Base-by-base conservation (phyloP, 805 yeast species). In the Cyberlindnera maritima region DNA sequence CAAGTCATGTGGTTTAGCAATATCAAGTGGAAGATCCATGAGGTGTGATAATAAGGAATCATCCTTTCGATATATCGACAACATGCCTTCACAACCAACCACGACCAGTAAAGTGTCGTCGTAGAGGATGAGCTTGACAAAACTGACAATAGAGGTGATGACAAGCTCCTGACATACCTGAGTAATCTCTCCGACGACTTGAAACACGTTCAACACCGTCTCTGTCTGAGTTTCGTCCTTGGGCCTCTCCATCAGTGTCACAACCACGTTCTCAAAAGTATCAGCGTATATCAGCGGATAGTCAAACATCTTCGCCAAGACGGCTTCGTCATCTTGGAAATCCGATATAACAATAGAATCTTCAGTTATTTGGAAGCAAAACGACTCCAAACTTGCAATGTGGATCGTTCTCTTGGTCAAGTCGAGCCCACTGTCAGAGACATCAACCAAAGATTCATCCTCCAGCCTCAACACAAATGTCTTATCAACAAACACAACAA, bases 401-500 rank as follows among this genome's bases (percentile, higher is more conserved):
- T 47, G 46, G 1, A 61, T 26, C 1, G 63, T 58, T 13, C 54
- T 23, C 3, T 18, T 26, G 3, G 39, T 19, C 18, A 58, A 7
- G 2, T 55, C 58, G 5, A 60, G 25, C 1, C 58, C 56, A 33
- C 55, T 50, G 19, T 59, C 60, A 18, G 33, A 25, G 3, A 59
- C 39, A 15, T 67, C 73, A 2, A 60, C 61, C 13, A 62, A 52
- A 1, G 48, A 48, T 4, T 60, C 62, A 1, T 52, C 49, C 7
- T 61, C 63, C 42, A 57, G 63, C 46, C 68, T 72, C 14, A 72
- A 56, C 0, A 75, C 48, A 13, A 64, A 41, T 0, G 77, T 65
- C 41, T 65, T 68, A 52, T 68, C 74, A 3, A 74, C 61, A 47
- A 68, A 63, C 2, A 72, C 57, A 46, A 75, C 68, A 3, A 69